Percentiles rank a stretch among this genome's conserved stretches.
Conservation (phyloP, 768 basidiomycete genomes). For the Wakefieldia striispora region DNA sequence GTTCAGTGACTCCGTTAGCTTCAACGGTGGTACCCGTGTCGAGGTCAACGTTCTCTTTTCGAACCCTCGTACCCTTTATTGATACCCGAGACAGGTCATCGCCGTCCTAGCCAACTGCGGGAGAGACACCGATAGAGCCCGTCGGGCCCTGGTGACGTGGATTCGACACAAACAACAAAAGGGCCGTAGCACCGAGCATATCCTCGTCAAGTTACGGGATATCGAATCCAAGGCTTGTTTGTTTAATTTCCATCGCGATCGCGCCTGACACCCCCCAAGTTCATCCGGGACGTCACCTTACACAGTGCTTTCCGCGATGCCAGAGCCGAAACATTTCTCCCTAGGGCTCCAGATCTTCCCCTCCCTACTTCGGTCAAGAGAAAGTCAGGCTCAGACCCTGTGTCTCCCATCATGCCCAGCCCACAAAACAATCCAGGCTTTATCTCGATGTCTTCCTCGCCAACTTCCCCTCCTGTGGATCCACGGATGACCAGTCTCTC, state of each 20-base stretch:
- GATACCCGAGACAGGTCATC: constrained; percentile 25
- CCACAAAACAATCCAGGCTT: neutral
- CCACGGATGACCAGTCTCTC: neutral
- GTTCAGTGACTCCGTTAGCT: constrained; percentile 26
- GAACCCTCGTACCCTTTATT: neutral
- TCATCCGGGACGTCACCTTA: constrained; percentile 28
- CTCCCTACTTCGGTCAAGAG: constrained; percentile 13
- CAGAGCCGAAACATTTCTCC: constrained; percentile 29
- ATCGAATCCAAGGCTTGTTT: constrained; percentile 29
- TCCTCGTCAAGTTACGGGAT: constrained; percentile 25
- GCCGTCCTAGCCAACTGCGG: constrained; percentile 34
- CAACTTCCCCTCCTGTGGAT: neutral
- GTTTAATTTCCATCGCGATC: neutral
- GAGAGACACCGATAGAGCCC: constrained; percentile 25
- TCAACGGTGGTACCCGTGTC: constrained; percentile 28
- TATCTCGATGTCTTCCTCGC: neutral
- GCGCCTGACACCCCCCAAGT: constrained; percentile 15
- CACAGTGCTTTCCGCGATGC: constrained; percentile 34
- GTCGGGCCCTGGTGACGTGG: constrained; percentile 29
- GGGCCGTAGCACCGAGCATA: constrained; percentile 30
- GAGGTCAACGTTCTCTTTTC: constrained; percentile 19
- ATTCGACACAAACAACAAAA: constrained; percentile 30
- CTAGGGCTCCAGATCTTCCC: constrained; percentile 25
- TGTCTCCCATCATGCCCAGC: neutral
- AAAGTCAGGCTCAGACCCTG: neutral